Base-by-base conservation (phyloP, 257 asterid species). In the Anisodus acutangulus region DNA sequence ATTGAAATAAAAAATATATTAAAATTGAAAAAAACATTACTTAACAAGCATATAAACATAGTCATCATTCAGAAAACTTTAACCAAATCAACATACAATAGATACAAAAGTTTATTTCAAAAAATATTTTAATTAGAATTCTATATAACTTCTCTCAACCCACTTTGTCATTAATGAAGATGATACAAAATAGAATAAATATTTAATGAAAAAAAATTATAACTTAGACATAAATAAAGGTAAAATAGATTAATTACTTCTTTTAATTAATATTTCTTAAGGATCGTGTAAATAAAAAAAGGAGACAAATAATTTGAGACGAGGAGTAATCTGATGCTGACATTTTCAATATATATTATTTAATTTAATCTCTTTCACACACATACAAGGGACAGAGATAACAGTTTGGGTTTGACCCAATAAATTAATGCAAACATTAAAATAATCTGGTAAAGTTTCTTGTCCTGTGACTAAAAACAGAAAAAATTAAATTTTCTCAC, bases 361-460 rank as follows among this genome's bases (percentile, higher is more conserved):
- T 5, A 5, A 51, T 51, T 8, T 17, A 58, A 58, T 17, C 64
- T 17, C 8, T 19, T 17, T 31, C 35, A 4, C 64, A 59, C 64
- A 8, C 68, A 62, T 37, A 62, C 35, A 69, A 3, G 0, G n/a
- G 81, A 51, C 81, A 76, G 41, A 49, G 31, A 22, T 45, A 59
- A 64, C 26, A 47, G 83, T 59, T 81, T 85, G 83, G 67, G 86
- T 83, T 88, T 90, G 97, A 90, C 93, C 91, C 92, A 83, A 83
- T 90, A 88, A 89, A 88, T 93, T 80, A 93, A 91, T 92, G 94
- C 90, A 53, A 57, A 80, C 88, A 90, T 88, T 91, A 91, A 89
- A 92, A 89, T 88, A 85, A 60, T 91, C 92, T 91, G 93, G 86
- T 83, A 86, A 86, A 84, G 88, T 87, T 86, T 90, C 85, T 90